phyloP scores from a whole-genome alignment of 1,284 basidiomycete genomes.

The Leccinum subrobustum region DNA sequence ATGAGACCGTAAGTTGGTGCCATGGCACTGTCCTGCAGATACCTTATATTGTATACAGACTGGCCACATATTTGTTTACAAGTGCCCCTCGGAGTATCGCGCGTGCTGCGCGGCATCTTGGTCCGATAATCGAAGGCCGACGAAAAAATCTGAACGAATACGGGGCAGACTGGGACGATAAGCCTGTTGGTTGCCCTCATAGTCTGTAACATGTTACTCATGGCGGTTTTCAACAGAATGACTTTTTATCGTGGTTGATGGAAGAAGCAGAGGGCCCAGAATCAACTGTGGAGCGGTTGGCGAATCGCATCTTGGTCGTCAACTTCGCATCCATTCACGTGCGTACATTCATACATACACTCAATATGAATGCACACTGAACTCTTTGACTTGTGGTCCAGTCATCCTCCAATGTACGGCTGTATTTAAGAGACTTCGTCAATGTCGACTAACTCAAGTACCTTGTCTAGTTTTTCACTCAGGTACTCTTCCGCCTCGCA shows the following conservation, averaged over 20 bases:
- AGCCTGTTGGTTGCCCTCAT: conserved; percentile 32
- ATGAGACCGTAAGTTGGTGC: conserved; percentile 37
- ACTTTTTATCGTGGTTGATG: conserved; percentile 42
- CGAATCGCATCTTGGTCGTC: conserved; percentile 32
- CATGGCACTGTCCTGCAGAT: too few species aligned
- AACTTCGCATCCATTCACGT: conserved; percentile 34
- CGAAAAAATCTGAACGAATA: conserved; percentile 30
- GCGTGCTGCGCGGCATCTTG: conserved; percentile 29
- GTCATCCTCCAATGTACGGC: conserved; percentile 17
- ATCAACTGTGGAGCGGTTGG: conserved; percentile 30
- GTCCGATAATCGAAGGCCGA: conserved; percentile 40
- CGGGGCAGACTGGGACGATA: conserved; percentile 37
- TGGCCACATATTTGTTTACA: conserved; percentile 1
- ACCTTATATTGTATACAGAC: background rate
- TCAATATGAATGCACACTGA: background rate
- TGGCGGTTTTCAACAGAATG: conserved; percentile 31
- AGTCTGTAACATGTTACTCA: background rate
- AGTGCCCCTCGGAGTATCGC: background rate
- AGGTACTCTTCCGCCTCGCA: conserved; percentile 33
- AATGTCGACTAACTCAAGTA: background rate
- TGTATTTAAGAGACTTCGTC: background rate
- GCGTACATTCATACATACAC: conserved; percentile 30
- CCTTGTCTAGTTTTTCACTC: conserved; percentile 29
- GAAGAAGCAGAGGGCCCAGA: conserved; percentile 33
- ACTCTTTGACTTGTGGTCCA: background rate